phyloP scores from a whole-genome alignment of 345 rosid species.

The Arabis alpina region DNA sequence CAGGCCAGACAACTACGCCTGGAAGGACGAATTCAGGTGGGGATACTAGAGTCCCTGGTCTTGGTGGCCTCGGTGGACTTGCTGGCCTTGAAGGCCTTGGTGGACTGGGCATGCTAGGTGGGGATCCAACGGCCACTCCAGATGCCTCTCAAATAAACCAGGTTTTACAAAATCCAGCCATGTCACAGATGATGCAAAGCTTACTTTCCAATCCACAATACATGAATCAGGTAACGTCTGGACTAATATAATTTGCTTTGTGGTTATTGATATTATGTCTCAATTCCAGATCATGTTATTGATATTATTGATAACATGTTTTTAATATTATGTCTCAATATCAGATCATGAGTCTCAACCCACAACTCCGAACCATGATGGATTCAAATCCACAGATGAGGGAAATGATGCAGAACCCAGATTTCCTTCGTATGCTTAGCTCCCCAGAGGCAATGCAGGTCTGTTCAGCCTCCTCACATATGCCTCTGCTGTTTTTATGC shows the following conservation, averaged over 20 bases:
- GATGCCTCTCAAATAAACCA: slow-evolving; percentile 65
- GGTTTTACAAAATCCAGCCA: slow-evolving; percentile 77
- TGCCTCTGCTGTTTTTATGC: slow-evolving; percentile 23
- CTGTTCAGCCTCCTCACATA: slow-evolving; percentile 6
- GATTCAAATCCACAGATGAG: slow-evolving; percentile 77
- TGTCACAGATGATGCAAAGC: slow-evolving; percentile 86
- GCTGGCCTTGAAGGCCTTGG: slow-evolving; percentile 68
- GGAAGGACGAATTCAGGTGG: slow-evolving; percentile 59
- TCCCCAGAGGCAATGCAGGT: slow-evolving; percentile 88
- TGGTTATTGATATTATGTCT: slow-evolving; percentile 13
- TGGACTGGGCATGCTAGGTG: slow-evolving; percentile 66
- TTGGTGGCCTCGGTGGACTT: slow-evolving; percentile 63
- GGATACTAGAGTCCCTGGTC: slow-evolving; percentile 57
- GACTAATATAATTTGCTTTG: neutral
- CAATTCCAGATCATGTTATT: slow-evolving; percentile 50
- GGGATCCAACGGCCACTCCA: slow-evolving; percentile 57
- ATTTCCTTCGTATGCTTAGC: slow-evolving; percentile 70
- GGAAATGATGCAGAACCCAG: slow-evolving; percentile 92
- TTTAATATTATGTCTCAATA: slow-evolving; percentile 10
- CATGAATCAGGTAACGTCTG: slow-evolving; percentile 67
- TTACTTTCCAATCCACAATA: slow-evolving; percentile 76
- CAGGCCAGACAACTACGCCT: slow-evolving; percentile 55
- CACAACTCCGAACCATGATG: slow-evolving; percentile 62
- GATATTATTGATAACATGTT: neutral
- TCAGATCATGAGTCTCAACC: slow-evolving; percentile 63